Conservation (phyloP, 352 stramenopile species). For the Phytopythium montanum region DNA sequence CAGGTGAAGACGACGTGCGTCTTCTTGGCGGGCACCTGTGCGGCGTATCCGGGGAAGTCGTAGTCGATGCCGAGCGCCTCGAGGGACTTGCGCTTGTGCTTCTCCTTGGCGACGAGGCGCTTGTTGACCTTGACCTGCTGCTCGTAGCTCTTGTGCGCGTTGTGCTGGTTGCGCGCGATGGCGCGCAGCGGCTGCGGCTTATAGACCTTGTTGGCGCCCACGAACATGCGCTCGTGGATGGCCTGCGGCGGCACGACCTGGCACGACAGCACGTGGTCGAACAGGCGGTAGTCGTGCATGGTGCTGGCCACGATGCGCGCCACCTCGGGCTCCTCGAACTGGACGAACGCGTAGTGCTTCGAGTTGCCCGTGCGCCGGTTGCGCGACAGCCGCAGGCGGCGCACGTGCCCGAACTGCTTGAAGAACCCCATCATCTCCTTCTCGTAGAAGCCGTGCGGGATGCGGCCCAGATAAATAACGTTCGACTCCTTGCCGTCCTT, state of each 20-base stretch:
- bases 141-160: conserved; percentile 75
- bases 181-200: conserved; percentile 62
- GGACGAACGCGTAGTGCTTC: conserved; percentile 95
- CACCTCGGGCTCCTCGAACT: conserved; percentile 93
- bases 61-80: conserved; percentile 83
- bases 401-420: conserved; percentile 94
- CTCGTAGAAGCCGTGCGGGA: conserved; percentile 97
- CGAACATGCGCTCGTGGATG: conserved; percentile 88
- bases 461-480: conserved; percentile 96
- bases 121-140: conserved; percentile 68
- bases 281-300: conserved; percentile 95
- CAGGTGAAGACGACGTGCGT: conserved; percentile 74
- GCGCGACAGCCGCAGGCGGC: conserved; percentile 89
- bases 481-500: conserved; percentile 33
- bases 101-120: conserved; percentile 71
- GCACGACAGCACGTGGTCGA: conserved; percentile 92
- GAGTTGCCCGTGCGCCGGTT: conserved; percentile 94
- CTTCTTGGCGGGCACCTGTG: conserved; percentile 64
- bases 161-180: conserved; percentile 76
- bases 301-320: conserved; percentile 92
- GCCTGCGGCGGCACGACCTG: conserved; percentile 86
- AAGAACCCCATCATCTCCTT: conserved; percentile 95
- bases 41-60: conserved; percentile 74
- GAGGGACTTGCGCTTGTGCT: conserved; percentile 73
- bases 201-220: conserved; percentile 82